Evolutionary conservation across 805 yeast species (phyloP), one percentile per base, ranked within the genome.

Genomic region (Isabelozyma rhagii): DNA sequence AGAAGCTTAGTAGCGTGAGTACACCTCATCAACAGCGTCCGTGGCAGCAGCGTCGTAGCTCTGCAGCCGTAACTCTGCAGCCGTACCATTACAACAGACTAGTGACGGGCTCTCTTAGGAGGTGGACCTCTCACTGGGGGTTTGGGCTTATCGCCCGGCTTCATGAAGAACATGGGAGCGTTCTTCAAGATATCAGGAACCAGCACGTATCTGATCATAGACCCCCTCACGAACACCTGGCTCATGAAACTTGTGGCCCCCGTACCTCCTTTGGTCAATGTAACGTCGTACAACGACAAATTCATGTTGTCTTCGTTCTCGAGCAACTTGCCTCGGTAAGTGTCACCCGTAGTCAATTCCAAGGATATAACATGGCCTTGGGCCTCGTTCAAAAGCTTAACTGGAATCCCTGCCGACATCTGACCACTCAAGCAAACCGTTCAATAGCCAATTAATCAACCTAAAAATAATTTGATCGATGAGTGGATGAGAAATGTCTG

Each of bases 281-380:
- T 81, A 40, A 87, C 96, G 62, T 93, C 96, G 54, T 81, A 74
- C 45, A 93, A 68, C 52, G 92, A 96, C 25, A 93, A 82, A 64
- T 93, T 93, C 98, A 93, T 94, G 66, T 87, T 92, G 60, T 93
- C 98, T 69, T 93, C 97, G 44, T 86, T 85, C 61, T 87, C 97
- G 3, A 86, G 64, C 43, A 93, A 77, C 63, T 87, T 90, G 1
- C 99, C 99, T 38, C 96, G 77, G 63, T 93, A 93, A 0, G 87
- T 81, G 54, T 87, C 92, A 1, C 98, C 98, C 0, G 91, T 83
- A 25, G 81, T 80, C 47, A 93, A 79, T 65, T 93, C 99, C 14
- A 93, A 65, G 1, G 96, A 82, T 8, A 93, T 84, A 3, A 83
- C 72, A 63, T 93, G 98, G 44, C 97, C 97, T 75, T 85, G 78